Evolutionary conservation across 202 grass and related monocot species (phyloP).

Genomic region (Digitaria exilis): DNA sequence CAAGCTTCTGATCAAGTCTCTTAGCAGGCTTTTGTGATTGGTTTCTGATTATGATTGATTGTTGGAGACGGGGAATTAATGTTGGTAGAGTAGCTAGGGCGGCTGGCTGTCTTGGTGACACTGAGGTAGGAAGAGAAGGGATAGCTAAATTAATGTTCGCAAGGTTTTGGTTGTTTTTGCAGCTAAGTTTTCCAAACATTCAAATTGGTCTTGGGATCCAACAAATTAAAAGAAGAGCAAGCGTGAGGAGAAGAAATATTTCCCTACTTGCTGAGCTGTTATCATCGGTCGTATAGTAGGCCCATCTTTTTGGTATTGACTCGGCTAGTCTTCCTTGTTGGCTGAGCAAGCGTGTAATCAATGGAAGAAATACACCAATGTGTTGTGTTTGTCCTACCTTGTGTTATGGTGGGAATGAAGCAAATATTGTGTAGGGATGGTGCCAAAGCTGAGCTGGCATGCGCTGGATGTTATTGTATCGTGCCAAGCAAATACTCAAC

Average conservation of each 20-base stretch:
- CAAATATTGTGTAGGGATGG: too few relatives aligned
- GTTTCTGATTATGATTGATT: not conserved
- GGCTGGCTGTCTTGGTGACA: constrained; percentile 1
- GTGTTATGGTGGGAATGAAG: too few relatives aligned
- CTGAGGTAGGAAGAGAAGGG: not conserved
- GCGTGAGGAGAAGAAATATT: not conserved
- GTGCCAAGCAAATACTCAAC: too few relatives aligned
- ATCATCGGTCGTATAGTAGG: too few relatives aligned
- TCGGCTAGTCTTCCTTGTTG: constrained; percentile 5
- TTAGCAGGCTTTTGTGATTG: constrained; percentile 89
- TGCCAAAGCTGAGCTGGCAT: too few relatives aligned
- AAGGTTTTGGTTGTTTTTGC: constrained; percentile 8
- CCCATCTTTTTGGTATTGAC: constrained; percentile 37
- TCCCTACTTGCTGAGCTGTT: not conserved
- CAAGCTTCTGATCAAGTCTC: constrained; percentile 93
- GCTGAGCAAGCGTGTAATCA: constrained; percentile 41
- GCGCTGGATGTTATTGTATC: too few relatives aligned
- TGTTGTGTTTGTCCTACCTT: not conserved
- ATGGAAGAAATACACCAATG: not conserved
- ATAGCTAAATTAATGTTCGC: not conserved
- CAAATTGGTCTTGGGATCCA: not conserved
- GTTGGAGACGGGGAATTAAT: not conserved
- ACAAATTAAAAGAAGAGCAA: not conserved
- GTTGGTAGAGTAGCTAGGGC: constrained; percentile 14
- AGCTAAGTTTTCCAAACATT: constrained; percentile 1